phyloP scores from a whole-genome alignment of 257 asterid species.

The Solanum etuberosum region DNA sequence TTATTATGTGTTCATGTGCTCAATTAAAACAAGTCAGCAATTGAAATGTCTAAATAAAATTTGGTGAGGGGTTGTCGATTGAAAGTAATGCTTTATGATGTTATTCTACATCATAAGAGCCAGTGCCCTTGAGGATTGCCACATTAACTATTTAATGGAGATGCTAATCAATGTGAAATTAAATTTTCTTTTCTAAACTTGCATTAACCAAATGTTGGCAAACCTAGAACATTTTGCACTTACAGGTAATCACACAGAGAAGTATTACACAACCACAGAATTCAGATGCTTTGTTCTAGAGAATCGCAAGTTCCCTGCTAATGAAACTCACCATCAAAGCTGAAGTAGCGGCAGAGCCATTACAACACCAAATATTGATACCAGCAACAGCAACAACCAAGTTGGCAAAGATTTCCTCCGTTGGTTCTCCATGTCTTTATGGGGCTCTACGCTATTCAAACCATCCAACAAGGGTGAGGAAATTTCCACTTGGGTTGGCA shows the following conservation, averaged over 20 bases:
- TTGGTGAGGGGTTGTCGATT: fast-evolving
- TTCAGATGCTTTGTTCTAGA: background rate
- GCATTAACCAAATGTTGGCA: background rate
- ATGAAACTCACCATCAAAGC: slow-evolving; percentile 23
- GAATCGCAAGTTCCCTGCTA: background rate
- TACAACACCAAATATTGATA: slow-evolving; percentile 54
- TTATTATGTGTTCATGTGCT: no score
- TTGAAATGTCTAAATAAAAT: background rate
- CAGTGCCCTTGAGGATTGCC: background rate
- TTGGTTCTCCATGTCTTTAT: slow-evolving; percentile 39
- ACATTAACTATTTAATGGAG: background rate
- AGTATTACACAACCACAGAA: background rate
- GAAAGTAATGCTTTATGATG: background rate
- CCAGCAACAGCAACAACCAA: slow-evolving; percentile 55
- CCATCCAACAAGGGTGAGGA: slow-evolving; percentile 27
- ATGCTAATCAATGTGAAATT: background rate
- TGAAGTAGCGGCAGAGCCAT: slow-evolving; percentile 93
- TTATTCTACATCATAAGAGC: no score
- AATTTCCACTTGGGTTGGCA: slow-evolving; percentile 14
- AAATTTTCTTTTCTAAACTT: background rate
- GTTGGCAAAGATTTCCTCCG: slow-evolving; percentile 46
- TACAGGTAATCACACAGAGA: background rate
- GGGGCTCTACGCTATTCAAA: slow-evolving; percentile 20
- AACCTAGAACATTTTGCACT: background rate
- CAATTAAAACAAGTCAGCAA: no score